These are phyloP conservation scores for Trametes elegans DNA, from an alignment of 768 basidiomycete genomes.

Conservation along the genomic window DNA sequence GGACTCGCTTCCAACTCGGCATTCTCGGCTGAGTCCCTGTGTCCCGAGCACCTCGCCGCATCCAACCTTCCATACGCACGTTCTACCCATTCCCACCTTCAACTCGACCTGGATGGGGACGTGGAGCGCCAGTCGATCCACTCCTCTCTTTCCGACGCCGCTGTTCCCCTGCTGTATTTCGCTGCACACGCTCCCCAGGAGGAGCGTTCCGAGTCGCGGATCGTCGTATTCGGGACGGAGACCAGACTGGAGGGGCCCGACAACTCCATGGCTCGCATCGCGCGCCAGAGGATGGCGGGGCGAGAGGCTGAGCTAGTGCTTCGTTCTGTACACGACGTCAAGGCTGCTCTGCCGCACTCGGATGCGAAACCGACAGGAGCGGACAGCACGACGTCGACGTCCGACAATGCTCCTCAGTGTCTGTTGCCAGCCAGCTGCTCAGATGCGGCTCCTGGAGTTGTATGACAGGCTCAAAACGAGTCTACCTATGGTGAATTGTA, in stretches of 20 bases:
- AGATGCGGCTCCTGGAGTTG: no score
- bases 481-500: no score
- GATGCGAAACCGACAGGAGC: no score
- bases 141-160: neutral
- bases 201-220: no score
- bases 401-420: neutral
- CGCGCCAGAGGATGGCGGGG: conserved; percentile 1
- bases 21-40: no score
- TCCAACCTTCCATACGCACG: neutral
- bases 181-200: no score
- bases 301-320: conserved; percentile 9
- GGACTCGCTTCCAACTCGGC: neutral
- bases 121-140: neutral
- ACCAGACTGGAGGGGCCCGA: conserved; percentile 7
- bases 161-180: conserved; percentile 5
- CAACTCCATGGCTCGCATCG: conserved; percentile 9
- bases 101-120: no score
- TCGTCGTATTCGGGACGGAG: conserved; percentile 2
- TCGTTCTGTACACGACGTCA: conserved; percentile 3
- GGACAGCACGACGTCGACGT: no score
- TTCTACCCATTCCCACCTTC: neutral
- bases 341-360: neutral
- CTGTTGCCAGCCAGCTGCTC: neutral
- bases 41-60: neutral
- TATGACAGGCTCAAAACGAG: no score